Percentiles rank a stretch among this genome's conserved stretches.
phyloP scores from a whole-genome alignment of 495 filamentous ascomycete species.

The Hyaloscypha finlandica region DNA sequence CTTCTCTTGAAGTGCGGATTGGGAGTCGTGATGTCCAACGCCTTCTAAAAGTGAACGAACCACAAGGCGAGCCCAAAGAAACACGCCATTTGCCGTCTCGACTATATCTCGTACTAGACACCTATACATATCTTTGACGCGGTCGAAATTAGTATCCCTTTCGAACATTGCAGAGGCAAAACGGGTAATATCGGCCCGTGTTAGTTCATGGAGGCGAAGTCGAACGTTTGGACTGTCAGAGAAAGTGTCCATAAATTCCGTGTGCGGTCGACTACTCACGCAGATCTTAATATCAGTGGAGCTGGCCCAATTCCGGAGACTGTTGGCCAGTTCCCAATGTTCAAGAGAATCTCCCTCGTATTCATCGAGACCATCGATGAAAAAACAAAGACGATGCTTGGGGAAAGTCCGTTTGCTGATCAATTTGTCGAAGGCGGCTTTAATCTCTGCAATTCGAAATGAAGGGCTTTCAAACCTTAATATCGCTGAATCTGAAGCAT shows the following conservation, averaged over 20 bases:
- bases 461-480: too few species aligned
- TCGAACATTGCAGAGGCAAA: conserved; percentile 23
- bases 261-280: conserved; percentile 52
- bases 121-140: background rate
- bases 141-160: conserved; percentile 9
- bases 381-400: background rate
- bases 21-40: conserved; percentile 2
- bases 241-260: conserved; percentile 36
- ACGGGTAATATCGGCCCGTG: conserved; percentile 28
- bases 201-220: conserved; percentile 35
- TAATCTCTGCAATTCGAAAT: background rate
- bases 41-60: conserved; percentile 21
- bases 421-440: too few species aligned
- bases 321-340: conserved; percentile 14
- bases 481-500: background rate
- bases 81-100: conserved; percentile 36
- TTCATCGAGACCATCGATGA: conserved; percentile 1
- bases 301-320: conserved; percentile 13
- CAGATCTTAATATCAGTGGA: conserved; percentile 46
- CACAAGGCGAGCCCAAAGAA: conserved; percentile 36
- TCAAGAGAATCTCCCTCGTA: background rate
- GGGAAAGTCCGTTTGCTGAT: too few species aligned
- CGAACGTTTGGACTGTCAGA: conserved; percentile 2
- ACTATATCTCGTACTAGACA: conserved; percentile 20
- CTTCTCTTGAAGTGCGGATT: background rate